Evolutionary conservation across 352 stramenopile species (phyloP), one percentile per base, ranked within the genome.

Genomic region (Phytophthora quininea): DNA sequence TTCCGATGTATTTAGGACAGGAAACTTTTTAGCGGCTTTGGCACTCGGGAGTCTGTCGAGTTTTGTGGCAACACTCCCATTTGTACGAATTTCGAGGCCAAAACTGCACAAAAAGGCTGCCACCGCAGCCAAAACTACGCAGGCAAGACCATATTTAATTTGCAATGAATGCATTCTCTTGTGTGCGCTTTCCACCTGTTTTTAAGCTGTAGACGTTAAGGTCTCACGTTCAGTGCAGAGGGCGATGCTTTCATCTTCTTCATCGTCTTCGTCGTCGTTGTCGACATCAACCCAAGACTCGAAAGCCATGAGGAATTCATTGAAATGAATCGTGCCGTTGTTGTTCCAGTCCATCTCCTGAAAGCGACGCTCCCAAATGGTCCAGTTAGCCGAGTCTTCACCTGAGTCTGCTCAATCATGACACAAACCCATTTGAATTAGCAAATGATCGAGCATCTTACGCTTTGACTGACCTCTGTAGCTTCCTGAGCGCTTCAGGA

Each of bases 341-440:
- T 91, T 66, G 54, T 94, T 85, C 82, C 86, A 93, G 61, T 96
- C 88, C 80, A 96, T 92, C 54, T 96, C 86, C 45, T 75, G 79
- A 57, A 90, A 96, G n/a, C 86, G 86, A 30, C 69, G 80, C 49
- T 92, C 82, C 77, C 76, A 90, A 40, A 92, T 90, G 37, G 76
- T 77, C 31, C 73, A 55, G 51, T 87, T 90, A 35, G 85, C 86
- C 38, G 77, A 79, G 49, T 68, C 56, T 32, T 82, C 74, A n/a
- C 68, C 65, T 0, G 52, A 53, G 11, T 77, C 73, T 71, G 33
- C 27, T 42, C 24, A 30, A 48, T 32, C 33, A 9, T 29, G 19
- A 24, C 19, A 0, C 0, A 24, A 24, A 24, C 19, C 19, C 19
- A 24, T 24, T 24, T 24, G 19, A 24, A 24, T 24, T 24, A 32